Evolutionary conservation across 331 rosid genomes (phyloP).

Genomic region (Phaseolus coccineus): DNA sequence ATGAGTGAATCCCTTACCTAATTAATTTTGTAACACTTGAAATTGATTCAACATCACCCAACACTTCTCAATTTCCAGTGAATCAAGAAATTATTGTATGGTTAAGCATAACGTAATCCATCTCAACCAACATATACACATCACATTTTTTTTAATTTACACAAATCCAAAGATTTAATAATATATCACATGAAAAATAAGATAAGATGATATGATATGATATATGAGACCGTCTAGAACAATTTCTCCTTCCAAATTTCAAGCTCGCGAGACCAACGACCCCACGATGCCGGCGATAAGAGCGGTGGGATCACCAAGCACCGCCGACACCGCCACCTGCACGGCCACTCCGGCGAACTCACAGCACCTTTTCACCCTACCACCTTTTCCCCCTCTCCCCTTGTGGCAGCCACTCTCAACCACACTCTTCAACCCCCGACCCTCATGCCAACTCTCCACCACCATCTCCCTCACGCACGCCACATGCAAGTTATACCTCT

Average conservation of each 20-base stretch:
- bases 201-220: no score
- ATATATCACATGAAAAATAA: no score
- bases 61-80: no score
- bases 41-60: no score
- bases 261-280: constrained; percentile 62
- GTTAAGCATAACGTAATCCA: no score
- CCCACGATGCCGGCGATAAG: constrained; percentile 87
- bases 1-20: no score
- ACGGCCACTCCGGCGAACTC: constrained; percentile 83
- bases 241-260: background rate
- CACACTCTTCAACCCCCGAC: constrained; percentile 50
- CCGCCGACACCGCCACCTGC: constrained; percentile 82
- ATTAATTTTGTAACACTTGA: no score
- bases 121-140: no score
- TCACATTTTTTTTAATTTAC: no score
- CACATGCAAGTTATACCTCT: constrained; percentile 84
- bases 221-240: no score
- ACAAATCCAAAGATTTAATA: no score
- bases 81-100: no score
- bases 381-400: constrained; percentile 61
- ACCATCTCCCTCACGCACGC: constrained; percentile 92
- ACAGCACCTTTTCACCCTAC: constrained; percentile 68
- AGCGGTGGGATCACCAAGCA: constrained; percentile 90
- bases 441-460: constrained; percentile 81
- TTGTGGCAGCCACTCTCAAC: constrained; percentile 36